Base-by-base conservation (phyloP, 1,139 yeast genomes). In the Sugiyamaella pinicola region DNA sequence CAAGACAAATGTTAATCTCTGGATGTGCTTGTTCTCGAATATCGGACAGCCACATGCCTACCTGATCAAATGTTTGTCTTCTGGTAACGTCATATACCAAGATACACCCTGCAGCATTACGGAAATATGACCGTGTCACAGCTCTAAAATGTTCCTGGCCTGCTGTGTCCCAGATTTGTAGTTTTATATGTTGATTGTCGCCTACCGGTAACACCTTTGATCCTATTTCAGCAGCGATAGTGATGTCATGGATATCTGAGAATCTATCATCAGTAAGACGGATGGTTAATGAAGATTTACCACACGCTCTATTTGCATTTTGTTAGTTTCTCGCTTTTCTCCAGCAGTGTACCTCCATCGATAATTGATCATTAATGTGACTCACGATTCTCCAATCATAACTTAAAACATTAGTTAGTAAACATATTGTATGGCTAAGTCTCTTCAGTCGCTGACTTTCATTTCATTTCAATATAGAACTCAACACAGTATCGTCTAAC, bases 81-180 rank as follows among this genome's bases (percentile, higher is more conserved):
- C 91, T 77, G 4, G 95, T 87, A 33, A 90, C 91, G n/a, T 90
- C 85, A 69, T 90, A 90, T 10, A 90, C 96, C 57, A 90, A 74
- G 51, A 90, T 68, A 63, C 88, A 87, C 4, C 95, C 95, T 64
- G 85, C 85, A 13, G 95, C 95, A 42, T 89, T 84, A 57, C 87
- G 86, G 69, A 90, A 90, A 69, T 90, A 90, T 59, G 85, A 76
- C 65, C 85, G 84, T 57, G 89, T 80, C 87, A 90, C 90, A 35
- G 96, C 95, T 58, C 90, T 80, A 70, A 89, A 90, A 70, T 90
- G 96, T 72, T 90, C 97, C 75, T 90, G 96, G 34, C 97, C 97
- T 1, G 96, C 96, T 34, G 97, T 90, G 69, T 90, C 96, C 73
- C 72, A 68, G 49, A 66, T 62, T 45, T 62, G 65, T 9, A 61